phyloP scores from a whole-genome alignment of 371 early-diverging fungal species.

The Rhizopus arrhizus region DNA sequence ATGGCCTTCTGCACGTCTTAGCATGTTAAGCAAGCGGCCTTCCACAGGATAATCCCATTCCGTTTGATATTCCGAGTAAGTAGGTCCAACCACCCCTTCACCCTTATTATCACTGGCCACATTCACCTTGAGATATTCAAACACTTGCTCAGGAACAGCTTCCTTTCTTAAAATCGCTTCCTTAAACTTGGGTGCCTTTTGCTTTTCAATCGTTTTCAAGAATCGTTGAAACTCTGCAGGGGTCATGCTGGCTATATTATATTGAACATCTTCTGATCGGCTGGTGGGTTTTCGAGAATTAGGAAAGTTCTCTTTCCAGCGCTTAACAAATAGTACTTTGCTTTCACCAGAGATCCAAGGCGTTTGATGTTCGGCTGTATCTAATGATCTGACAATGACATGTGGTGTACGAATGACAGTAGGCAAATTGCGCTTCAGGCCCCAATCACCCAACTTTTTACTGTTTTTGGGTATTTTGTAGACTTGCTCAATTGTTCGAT shows the following conservation, averaged over 20 bases:
- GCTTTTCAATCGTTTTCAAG: conserved; percentile 53
- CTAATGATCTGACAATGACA: conserved; percentile 63
- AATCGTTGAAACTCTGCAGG: conserved; percentile 65
- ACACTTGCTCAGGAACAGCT: conserved; percentile 40
- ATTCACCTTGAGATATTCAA: conserved; percentile 32
- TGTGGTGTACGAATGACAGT: conserved; percentile 63
- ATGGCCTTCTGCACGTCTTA: conserved; percentile 28
- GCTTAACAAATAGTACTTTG: conserved; percentile 57
- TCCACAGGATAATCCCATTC: conserved; percentile 56
- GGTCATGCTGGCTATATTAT: conserved; percentile 57
- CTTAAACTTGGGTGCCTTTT: conserved; percentile 56
- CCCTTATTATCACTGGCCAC: conserved; percentile 5
- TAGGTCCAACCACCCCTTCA: conserved; percentile 41
- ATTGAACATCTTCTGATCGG: conserved; percentile 48
- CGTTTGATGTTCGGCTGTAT: conserved; percentile 76
- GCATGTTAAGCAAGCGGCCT: conserved; percentile 67
- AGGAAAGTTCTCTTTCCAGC: conserved; percentile 77
- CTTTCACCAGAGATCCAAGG: conserved; percentile 69
- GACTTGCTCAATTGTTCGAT: conserved; percentile 71
- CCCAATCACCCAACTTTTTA: conserved; percentile 73
- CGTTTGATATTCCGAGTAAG: conserved; percentile 36
- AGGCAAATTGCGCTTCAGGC: conserved; percentile 79
- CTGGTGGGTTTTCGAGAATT: conserved; percentile 56
- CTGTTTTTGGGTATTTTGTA: conserved; percentile 60
- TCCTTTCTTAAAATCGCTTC: conserved; percentile 44